These are phyloP conservation scores for Yamagishiella unicocca DNA, from an alignment of 139 green algal species.

Conservation along the genomic window DNA sequence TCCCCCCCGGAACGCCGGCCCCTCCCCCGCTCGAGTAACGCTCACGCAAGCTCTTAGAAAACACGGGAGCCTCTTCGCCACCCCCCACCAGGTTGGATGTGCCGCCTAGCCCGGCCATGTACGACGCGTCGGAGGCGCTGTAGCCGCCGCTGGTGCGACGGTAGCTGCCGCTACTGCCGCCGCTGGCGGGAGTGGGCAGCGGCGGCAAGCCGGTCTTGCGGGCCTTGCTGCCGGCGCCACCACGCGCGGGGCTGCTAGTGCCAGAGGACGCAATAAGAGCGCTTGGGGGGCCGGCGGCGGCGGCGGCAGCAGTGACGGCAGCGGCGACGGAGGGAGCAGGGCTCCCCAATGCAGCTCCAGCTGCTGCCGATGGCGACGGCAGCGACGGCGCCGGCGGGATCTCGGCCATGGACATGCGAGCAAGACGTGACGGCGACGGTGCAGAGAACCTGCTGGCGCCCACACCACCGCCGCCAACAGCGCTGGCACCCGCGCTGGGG, in stretches of 20 bases:
- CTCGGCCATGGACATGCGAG: not conserved
- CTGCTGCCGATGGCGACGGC: not conserved
- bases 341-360: too few species aligned
- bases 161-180: not conserved
- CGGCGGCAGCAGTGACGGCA: too few species aligned
- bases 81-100: slow-evolving; percentile 6
- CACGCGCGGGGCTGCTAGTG: not conserved
- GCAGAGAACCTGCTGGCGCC: not conserved
- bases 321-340: too few species aligned
- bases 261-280: too few species aligned
- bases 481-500: not conserved
- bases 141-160: slow-evolving; percentile 11
- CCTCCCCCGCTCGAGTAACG: not conserved
- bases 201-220: slow-evolving; percentile 9
- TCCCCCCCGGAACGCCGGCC: not conserved
- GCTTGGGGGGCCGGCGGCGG: not conserved
- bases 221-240: not conserved
- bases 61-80: not conserved
- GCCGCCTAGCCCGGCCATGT: not conserved
- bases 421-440: not conserved
- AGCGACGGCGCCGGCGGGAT: not conserved
- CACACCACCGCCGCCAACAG: not conserved
- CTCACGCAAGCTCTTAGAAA: slow-evolving; percentile 9
- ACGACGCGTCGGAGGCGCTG: slow-evolving; percentile 12
- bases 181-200: not conserved